Conservation (phyloP, 1,284 basidiomycete species). For the Trichosporon asahii region DNA sequence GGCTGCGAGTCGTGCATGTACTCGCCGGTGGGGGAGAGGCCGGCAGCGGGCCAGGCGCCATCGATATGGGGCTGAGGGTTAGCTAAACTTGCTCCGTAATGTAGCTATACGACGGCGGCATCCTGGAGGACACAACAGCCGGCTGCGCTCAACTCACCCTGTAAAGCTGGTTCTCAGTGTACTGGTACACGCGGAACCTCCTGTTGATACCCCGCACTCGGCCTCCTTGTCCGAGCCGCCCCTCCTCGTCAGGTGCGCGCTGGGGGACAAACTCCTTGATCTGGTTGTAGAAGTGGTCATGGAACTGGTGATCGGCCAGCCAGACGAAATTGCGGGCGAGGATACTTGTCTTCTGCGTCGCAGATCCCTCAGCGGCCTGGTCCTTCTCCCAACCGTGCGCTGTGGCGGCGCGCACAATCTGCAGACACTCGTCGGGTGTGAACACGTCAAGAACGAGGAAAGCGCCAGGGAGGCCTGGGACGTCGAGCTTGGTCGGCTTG, state of each 20-base stretch:
- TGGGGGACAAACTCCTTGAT: conserved; percentile 54
- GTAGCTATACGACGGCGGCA: too few species aligned
- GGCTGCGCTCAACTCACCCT: conserved; percentile 52
- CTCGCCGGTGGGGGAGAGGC: conserved; percentile 54
- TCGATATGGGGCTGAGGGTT: conserved; percentile 55
- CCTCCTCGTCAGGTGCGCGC: conserved; percentile 39
- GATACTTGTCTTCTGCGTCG: conserved; percentile 53
- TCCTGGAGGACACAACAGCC: too few species aligned
- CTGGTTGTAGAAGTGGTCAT: conserved; percentile 53
- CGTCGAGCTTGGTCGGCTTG: conserved; percentile 32
- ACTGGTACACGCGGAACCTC: conserved; percentile 58
- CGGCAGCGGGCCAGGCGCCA: conserved; percentile 60
- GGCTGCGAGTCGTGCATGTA: conserved; percentile 58
- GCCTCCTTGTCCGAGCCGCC: conserved; percentile 44
- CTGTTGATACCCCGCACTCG: conserved; percentile 57
- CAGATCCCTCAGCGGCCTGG: conserved; percentile 54
- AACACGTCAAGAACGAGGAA: conserved; percentile 58
- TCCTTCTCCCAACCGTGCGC: conserved; percentile 57
- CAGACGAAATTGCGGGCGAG: conserved; percentile 59
- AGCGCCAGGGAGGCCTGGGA: conserved; percentile 54
- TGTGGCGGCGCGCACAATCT: conserved; percentile 55
- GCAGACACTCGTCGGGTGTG: conserved; percentile 54
- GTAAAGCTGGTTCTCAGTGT: conserved; percentile 56
- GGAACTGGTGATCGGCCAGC: conserved; percentile 56
- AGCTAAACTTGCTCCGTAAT: too few species aligned